Evolutionary conservation across 305 asterid genomes (phyloP).

Genomic region (Fraxinus velutina): DNA sequence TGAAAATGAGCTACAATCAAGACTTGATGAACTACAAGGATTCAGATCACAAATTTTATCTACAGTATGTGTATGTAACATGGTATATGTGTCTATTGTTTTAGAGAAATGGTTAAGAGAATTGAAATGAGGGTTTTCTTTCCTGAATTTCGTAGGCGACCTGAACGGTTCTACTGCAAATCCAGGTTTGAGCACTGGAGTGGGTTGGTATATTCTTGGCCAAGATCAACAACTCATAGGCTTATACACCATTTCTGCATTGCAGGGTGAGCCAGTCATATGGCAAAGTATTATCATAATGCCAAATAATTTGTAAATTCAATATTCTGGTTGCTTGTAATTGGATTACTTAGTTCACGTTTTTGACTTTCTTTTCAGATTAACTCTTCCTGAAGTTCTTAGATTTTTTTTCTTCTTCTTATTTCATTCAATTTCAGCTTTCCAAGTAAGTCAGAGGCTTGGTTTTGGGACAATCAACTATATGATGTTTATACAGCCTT

Average conservation of each 20-base stretch:
- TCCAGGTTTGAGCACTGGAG: conserved; percentile 43
- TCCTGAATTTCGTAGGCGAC: conserved; percentile 27
- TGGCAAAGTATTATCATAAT: not conserved
- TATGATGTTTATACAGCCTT: conserved; percentile 28
- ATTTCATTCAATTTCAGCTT: conserved; percentile 28
- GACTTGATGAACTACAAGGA: conserved; percentile 13
- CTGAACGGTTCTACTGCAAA: conserved; percentile 23
- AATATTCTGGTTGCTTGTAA: not conserved
- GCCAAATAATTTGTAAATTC: conserved; percentile 11
- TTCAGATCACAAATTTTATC: conserved; percentile 13
- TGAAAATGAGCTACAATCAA: not conserved
- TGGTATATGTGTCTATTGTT: not conserved
- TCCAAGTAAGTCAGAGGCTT: conserved; percentile 32
- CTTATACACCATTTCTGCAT: conserved; percentile 68
- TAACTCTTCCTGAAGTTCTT: conserved; percentile 18
- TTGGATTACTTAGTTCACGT: conserved; percentile 16
- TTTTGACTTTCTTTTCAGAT: conserved; percentile 22
- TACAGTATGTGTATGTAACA: no score
- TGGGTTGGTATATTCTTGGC: conserved; percentile 85
- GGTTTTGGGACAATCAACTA: conserved; percentile 30
- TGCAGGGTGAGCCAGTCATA: conserved; percentile 55
- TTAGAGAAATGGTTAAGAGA: not conserved
- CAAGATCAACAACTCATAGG: conserved; percentile 68
- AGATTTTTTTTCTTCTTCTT: conserved; percentile 15
- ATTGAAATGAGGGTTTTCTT: not conserved